phyloP scores from a whole-genome alignment of 192 early-diverging fungal genomes.

The Coemansia sp. region DNA sequence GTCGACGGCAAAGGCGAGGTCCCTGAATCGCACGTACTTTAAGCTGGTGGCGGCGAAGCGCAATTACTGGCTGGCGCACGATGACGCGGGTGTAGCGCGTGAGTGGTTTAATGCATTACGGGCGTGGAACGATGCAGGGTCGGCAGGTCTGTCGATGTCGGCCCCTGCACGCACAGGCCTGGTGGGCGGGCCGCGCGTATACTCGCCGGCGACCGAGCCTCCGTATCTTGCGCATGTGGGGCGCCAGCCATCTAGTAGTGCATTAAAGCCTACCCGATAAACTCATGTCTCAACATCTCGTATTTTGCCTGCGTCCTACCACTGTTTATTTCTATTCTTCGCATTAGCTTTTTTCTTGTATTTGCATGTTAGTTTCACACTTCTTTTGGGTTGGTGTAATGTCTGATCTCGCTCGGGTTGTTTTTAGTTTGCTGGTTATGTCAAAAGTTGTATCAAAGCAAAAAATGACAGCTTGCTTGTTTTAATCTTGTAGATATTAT shows the following conservation, averaged over 20 bases:
- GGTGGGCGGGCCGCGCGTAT: slow-evolving; percentile 3
- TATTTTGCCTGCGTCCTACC: background rate
- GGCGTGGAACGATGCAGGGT: slow-evolving; percentile 23
- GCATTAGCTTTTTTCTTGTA: background rate
- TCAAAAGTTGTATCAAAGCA: no score
- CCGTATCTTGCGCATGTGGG: background rate
- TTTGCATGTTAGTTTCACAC: background rate
- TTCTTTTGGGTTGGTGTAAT: no score
- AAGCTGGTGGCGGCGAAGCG: slow-evolving; percentile 43
- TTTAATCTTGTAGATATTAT: no score
- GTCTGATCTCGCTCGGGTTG: no score
- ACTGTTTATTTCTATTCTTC: background rate
- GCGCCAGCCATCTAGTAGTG: background rate
- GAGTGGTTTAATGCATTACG: slow-evolving; percentile 44
- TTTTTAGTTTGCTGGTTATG: no score
- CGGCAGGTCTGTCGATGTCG: background rate
- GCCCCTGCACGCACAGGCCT: background rate
- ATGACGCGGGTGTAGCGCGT: slow-evolving; percentile 28
- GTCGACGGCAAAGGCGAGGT: slow-evolving; percentile 47
- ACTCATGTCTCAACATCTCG: background rate
- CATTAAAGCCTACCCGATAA: background rate
- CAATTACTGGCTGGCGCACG: slow-evolving; percentile 55
- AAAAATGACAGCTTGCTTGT: no score
- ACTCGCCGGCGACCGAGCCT: background rate
- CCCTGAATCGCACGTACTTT: slow-evolving; percentile 44